These are phyloP conservation scores for Myrica gale DNA, from an alignment of 306 rosid species.

Conservation along the genomic window DNA sequence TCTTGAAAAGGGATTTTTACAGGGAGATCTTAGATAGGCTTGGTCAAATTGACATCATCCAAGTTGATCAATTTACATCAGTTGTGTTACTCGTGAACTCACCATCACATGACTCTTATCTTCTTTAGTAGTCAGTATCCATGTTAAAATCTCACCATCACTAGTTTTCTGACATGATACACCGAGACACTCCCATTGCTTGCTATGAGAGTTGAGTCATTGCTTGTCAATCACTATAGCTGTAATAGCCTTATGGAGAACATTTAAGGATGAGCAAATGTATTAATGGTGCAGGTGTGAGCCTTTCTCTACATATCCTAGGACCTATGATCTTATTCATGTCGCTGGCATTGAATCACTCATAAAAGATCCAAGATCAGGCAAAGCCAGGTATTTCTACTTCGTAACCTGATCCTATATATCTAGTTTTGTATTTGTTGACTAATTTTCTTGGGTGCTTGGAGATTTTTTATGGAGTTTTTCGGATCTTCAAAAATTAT, in stretches of 20 bases:
- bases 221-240: neutral
- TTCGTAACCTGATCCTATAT: conserved; percentile 4
- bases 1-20: neutral
- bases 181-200: neutral
- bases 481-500: neutral
- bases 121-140: neutral
- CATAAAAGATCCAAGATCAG: conserved; percentile 57
- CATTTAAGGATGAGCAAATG: conserved; percentile 30
- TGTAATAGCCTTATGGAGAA: conserved; percentile 7
- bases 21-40: neutral
- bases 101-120: neutral
- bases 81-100: conserved; percentile 3
- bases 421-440: conserved; percentile 19
- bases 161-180: neutral
- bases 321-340: conserved; percentile 85
- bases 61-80: neutral
- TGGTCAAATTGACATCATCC: too few species aligned
- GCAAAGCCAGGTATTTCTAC: conserved; percentile 60
- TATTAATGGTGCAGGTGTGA: conserved; percentile 74
- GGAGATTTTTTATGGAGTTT: neutral
- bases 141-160: neutral
- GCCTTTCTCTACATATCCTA: conserved; percentile 98
- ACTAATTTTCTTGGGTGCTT: conserved; percentile 3
- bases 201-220: neutral
- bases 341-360: conserved; percentile 79